Conservation (phyloP, 345 rosid genomes). For the Gossypium herbaceum region DNA sequence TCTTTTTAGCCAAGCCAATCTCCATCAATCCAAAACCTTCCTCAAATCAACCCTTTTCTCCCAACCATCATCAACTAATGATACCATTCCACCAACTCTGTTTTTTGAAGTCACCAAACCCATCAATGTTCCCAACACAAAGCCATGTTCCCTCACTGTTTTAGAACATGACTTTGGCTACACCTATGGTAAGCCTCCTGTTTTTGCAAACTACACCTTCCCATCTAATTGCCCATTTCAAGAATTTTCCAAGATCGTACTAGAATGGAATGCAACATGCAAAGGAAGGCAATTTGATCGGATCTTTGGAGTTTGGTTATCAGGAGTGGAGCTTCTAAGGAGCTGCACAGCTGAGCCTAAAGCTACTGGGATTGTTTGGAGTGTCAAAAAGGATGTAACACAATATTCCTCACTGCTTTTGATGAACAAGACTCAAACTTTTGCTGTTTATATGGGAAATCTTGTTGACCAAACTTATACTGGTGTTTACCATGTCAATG, state of each 20-base stretch:
- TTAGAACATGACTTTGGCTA: not conserved
- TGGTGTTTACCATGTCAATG: slow-evolving; percentile 67
- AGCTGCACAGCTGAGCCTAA: slow-evolving; percentile 93
- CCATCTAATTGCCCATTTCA: not conserved
- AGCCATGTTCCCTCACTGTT: slow-evolving; percentile 1
- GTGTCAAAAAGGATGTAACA: slow-evolving; percentile 66
- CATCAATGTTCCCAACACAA: slow-evolving; percentile 27
- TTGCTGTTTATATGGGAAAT: slow-evolving; percentile 69
- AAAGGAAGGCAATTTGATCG: slow-evolving; percentile 76
- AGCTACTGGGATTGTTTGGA: slow-evolving; percentile 65
- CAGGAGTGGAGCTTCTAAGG: slow-evolving; percentile 83
- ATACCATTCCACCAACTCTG: slow-evolving; percentile 37
- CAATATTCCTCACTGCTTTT: slow-evolving; percentile 66
- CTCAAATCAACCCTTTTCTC: slow-evolving; percentile 30
- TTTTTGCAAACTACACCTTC: not conserved
- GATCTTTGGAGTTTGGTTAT: slow-evolving; percentile 80
- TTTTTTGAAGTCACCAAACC: slow-evolving; percentile 82
- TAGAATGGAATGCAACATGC: slow-evolving; percentile 58
- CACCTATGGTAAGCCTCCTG: not conserved
- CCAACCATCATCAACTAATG: slow-evolving; percentile 26
- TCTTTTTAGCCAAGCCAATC: slow-evolving; percentile 32
- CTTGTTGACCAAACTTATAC: slow-evolving; percentile 56
- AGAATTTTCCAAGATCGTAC: not conserved
- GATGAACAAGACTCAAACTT: slow-evolving; percentile 45
- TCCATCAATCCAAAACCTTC: slow-evolving; percentile 32